Evolutionary conservation across 441 rosid species (phyloP).

Genomic region (Gossypium lobatum): DNA sequence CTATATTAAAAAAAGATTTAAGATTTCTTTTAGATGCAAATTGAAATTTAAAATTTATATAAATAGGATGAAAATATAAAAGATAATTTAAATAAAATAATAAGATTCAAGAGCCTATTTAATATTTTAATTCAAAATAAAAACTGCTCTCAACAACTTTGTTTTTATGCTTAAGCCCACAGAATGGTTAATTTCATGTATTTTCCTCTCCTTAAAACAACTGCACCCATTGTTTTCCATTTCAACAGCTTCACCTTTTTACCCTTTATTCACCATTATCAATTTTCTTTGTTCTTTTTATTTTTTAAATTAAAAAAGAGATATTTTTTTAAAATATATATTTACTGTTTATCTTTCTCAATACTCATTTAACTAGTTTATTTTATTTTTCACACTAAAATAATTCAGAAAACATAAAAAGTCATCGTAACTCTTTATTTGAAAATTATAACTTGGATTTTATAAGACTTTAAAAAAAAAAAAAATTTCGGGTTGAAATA

Average conservation of each 20-base stretch:
- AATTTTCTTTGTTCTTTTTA: not conserved
- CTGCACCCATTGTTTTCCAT: constrained; percentile 28
- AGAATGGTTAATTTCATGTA: not conserved
- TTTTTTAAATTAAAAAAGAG: not conserved
- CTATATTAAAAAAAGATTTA: too few relatives aligned
- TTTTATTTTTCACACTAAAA: not conserved
- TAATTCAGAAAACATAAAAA: not conserved
- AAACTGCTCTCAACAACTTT: too few relatives aligned
- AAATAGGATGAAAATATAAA: too few relatives aligned
- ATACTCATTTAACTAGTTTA: too few relatives aligned
- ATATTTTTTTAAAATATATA: not conserved
- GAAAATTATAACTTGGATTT: not conserved
- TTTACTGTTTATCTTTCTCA: not conserved
- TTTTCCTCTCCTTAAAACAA: constrained; percentile 7
- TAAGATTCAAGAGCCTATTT: too few relatives aligned
- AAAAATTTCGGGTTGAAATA: too few relatives aligned
- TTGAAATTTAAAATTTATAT: too few relatives aligned
- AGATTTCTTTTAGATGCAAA: too few relatives aligned
- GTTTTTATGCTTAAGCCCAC: constrained; percentile 11
- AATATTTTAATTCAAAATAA: too few relatives aligned
- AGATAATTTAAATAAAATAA: too few relatives aligned
- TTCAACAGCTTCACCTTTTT: not conserved
- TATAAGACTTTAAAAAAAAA: too few relatives aligned
- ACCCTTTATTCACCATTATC: not conserved
- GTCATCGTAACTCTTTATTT: not conserved